Evolutionary conservation across 2,329 filamentous ascomycete species (phyloP), one percentile per base, ranked within the genome.

Genomic region (Aspergillus thermomutatus): DNA sequence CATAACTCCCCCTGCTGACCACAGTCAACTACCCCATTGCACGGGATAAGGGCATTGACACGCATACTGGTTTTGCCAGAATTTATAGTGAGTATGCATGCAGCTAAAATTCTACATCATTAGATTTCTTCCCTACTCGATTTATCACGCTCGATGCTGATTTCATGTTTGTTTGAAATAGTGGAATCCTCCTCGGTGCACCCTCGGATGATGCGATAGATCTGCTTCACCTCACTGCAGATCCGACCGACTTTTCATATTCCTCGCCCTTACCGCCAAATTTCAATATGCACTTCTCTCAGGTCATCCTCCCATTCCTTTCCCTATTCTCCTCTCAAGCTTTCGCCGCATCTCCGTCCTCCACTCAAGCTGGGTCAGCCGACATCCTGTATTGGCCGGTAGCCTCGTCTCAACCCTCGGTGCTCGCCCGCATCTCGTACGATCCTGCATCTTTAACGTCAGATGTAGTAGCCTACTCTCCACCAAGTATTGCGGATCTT

Each of bases 371-470:
- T 14, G 49, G 60, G 26, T 64, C 69, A 9, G 61, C 69, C 27
- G 70, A 76, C n/a, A 67, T 77, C 48, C 66, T 74, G 28, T 74
- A 71, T 63, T 75, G 74, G 71, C 72, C 73, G 19, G 48, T 75
- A 26, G 56, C 64, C 31, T 59, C 68, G 17, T 37, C 70, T 19
- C 62, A 73, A 48, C 73, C 74, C 11, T 69, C 70, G 25, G 52
- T 67, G 26, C 69, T 79, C 45, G 76, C 75, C 25, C 73, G 69
- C 55, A 63, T 79, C 57, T 69, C 72, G 50, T 79, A 79, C 58
- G 72, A 78, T 56, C 71, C 74, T 5, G 55, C 63, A 14, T 71
- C 73, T 6, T 64, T 72, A 41, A 68, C 69, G 25, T 68, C 74
- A 43, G 64, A 70, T 27, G 62, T 79, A 10, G 58, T 72, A 10